Evolutionary conservation across 257 asterid species (phyloP).

Genomic region (Penstemon davidsonii): DNA sequence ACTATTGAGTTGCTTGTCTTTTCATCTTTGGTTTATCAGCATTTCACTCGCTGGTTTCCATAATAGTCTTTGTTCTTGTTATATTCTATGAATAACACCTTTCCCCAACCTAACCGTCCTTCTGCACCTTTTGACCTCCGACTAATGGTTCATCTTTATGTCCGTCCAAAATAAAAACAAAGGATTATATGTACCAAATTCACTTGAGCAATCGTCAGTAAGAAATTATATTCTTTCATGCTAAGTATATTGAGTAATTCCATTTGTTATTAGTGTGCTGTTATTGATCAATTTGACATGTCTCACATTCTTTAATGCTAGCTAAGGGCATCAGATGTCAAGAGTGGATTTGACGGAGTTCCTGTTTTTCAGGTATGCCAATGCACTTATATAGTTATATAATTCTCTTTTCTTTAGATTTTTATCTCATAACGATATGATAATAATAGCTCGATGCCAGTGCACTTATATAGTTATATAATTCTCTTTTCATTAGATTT

Average conservation of each 20-base stretch:
- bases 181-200: no score
- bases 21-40: no score
- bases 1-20: no score
- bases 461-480: background rate
- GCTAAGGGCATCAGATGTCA: constrained; percentile 64
- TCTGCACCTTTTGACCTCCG: no score
- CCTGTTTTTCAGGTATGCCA: constrained; percentile 87
- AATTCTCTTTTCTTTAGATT: background rate
- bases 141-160: no score
- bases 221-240: background rate
- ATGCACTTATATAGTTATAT: background rate
- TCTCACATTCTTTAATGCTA: constrained; percentile 34
- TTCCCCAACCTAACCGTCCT: no score
- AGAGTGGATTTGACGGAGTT: constrained; percentile 91
- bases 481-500: background rate
- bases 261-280: constrained; percentile 11
- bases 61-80: no score
- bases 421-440: background rate
- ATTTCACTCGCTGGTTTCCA: no score
- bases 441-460: background rate
- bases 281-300: constrained; percentile 8
- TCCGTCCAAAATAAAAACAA: no score
- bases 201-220: no score
- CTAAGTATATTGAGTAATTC: constrained; percentile 13
- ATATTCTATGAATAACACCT: no score